Percentiles rank a stretch among this genome's conserved stretches.
phyloP scores from a whole-genome alignment of 2,329 filamentous ascomycete genomes.

The Incumbomyces lentus region DNA sequence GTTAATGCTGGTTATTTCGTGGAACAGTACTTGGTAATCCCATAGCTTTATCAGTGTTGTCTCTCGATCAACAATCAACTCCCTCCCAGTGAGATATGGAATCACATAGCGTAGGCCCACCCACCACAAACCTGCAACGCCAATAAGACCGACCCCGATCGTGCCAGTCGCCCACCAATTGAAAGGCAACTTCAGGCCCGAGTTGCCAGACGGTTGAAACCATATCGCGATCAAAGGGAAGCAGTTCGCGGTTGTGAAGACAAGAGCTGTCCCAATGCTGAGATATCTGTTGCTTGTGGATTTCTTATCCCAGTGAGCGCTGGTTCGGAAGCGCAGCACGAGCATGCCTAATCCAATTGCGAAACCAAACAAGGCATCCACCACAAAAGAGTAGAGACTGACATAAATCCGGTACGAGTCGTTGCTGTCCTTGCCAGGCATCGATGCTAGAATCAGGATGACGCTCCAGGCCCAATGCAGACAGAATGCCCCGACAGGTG shows the following conservation, averaged over 20 bases:
- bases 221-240: constrained; percentile 4
- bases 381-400: constrained; percentile 31
- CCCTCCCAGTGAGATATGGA: neutral
- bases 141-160: constrained; percentile 3
- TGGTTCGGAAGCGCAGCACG: neutral
- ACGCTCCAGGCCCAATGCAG: constrained; percentile 31
- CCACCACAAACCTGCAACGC: neutral
- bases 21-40: constrained; percentile 2
- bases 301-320: neutral
- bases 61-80: constrained; percentile 1
- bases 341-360: constrained; percentile 5
- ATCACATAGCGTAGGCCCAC: neutral
- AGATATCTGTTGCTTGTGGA: constrained; percentile 6
- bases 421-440: constrained; percentile 13
- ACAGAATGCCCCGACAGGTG: constrained; percentile 29
- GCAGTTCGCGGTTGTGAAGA: constrained; percentile 3
- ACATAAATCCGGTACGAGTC: constrained; percentile 26
- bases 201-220: neutral
- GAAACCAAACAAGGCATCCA: constrained; percentile 26
- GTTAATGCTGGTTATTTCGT: constrained; percentile 6
- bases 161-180: constrained; percentile 5
- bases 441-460: constrained; percentile 26
- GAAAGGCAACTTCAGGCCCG: neutral
- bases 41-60: neutral
- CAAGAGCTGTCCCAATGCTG: constrained; percentile 3